Base-by-base conservation (phyloP, 805 yeast species). In the Alloascoidea africana region DNA sequence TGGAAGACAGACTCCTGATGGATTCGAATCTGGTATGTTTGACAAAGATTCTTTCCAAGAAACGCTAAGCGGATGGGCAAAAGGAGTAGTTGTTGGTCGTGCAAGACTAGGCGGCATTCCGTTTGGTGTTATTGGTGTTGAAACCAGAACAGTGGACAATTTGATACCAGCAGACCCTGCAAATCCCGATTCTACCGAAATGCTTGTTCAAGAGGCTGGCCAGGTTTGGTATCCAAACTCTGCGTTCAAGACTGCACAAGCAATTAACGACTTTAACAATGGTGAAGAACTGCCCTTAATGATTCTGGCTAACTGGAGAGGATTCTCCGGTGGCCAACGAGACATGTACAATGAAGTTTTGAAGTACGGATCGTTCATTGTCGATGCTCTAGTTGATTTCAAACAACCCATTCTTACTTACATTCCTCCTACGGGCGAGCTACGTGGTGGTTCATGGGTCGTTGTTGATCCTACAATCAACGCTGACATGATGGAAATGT, bases 381-480 rank as follows among this genome's bases (percentile, higher is more conserved):
- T 91, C 46, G 99, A 91, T 58, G 96, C 98, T 11, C 70, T 91
- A 44, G 94, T 85, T 47, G 95, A 77, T 51, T 91, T 78, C 73
- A 84, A 84, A 58, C 98, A 91, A 62, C 99, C 99, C 42, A 81
- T 91, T 47, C 79, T 91, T 64, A 85, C 91, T 17, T 91, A 91
- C 62, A 89, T 91, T 58, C 98, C 99, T 38, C 99, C 99, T 41
- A 75, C 81, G 47, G 98, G 97, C 59, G 99, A 91, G 63, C 71
- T 91, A 49, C 82, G 99, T 73, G 99, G 99, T 68, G 99, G 99
- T 58, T 89, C 98, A 17, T 91, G 99, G 99, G 99, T 93, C 40
- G 99, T 91, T 48, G 96, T 91, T 56, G 99, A 91, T 62, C 96
- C 98, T 46, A 84, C 96, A 37, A 91, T 91, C 65, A 91, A 93